Conservation (phyloP, 1,284 basidiomycete genomes). For the Pisolithus thermaeus region DNA sequence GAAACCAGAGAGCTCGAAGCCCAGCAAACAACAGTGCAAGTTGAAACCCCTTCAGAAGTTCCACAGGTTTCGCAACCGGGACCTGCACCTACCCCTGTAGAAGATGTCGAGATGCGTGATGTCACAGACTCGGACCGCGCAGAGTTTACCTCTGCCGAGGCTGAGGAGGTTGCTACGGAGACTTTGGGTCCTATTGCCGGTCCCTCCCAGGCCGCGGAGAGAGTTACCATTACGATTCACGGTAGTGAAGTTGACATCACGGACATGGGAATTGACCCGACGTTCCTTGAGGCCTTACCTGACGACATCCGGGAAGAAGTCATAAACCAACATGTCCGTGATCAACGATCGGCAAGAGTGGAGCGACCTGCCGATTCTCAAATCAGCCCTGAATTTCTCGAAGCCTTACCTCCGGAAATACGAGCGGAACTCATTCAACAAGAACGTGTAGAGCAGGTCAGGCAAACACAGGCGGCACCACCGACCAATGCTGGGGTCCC, state of each 20-base stretch:
- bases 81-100: constrained; percentile 6
- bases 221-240: constrained; percentile 84
- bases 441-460: constrained; percentile 78
- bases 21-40: constrained; percentile 21
- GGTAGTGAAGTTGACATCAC: constrained; percentile 97
- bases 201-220: constrained; percentile 36
- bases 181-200: constrained; percentile 12
- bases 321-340: constrained; percentile 94
- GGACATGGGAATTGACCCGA: constrained; percentile 97
- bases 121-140: constrained; percentile 6
- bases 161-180: constrained; percentile 14
- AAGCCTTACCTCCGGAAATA: constrained; percentile 93
- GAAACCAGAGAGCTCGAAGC: constrained; percentile 30
- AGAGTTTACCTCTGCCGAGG: constrained; percentile 7
- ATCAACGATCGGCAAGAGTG: constrained; percentile 72
- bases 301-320: constrained; percentile 99
- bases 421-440: constrained; percentile 96
- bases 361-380: constrained; percentile 75
- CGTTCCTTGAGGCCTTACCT: constrained; percentile 94
- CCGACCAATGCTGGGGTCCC: constrained; percentile 40
- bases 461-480: constrained; percentile 48
- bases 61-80: constrained; percentile 11
- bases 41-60: constrained; percentile 8
- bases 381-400: constrained; percentile 93
- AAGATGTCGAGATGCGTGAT: constrained; percentile 27